These are phyloP conservation scores for Spergularia azorica DNA, from an alignment of 179 eudicot species.

Conservation along the genomic window DNA sequence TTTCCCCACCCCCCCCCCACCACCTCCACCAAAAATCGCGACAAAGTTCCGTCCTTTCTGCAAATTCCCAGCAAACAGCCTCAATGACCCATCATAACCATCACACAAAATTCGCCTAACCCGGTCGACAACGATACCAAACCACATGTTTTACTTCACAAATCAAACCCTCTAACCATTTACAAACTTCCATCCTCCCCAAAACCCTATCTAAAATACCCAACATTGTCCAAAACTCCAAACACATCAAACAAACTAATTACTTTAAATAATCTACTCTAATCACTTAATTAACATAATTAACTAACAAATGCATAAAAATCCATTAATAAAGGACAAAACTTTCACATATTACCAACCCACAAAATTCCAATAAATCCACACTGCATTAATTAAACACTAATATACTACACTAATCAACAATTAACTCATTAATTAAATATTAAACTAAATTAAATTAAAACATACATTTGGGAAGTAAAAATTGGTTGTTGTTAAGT, in stretches of 20 bases:
- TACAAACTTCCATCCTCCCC: background rate
- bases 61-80: no score
- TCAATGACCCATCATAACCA: background rate
- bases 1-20: no score
- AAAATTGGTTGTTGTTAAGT: background rate
- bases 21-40: background rate
- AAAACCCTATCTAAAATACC: background rate
- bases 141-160: background rate
- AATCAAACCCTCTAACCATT: background rate
- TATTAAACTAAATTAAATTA: background rate
- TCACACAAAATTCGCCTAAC: background rate
- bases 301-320: no score
- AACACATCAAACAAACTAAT: background rate
- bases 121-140: background rate
- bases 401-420: no score
- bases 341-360: background rate
- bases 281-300: background rate
- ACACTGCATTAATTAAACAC: background rate
- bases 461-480: constrained; percentile 40
- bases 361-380: background rate
- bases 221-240: background rate
- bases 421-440: no score
- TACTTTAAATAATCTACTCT: background rate
- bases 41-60: background rate
- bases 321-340: background rate